Evolutionary conservation across 192 early-diverging fungal species (phyloP).

Genomic region (Martensiomyces pterosporus): DNA sequence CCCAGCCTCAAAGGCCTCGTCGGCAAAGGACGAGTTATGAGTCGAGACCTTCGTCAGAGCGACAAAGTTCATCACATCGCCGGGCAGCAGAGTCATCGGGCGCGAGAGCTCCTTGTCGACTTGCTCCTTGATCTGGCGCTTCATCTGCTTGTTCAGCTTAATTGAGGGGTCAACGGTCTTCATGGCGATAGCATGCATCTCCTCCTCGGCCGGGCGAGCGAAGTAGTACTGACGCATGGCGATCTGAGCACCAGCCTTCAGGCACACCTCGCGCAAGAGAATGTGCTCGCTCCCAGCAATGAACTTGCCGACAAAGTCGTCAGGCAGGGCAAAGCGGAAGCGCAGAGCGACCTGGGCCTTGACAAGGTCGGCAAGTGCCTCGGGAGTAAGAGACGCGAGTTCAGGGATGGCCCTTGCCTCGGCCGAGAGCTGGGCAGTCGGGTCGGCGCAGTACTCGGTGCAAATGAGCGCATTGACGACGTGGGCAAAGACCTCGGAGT

Average conservation of each 20-base stretch:
- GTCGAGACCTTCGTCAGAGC: conserved; percentile 34
- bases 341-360: conserved; percentile 60
- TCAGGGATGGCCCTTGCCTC: conserved; percentile 29
- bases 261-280: conserved; percentile 76
- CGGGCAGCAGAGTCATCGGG: conserved; percentile 16
- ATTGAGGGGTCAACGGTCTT: conserved; percentile 17
- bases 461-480: conserved; percentile 81
- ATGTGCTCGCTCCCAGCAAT: conserved; percentile 55
- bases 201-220: conserved; percentile 40
- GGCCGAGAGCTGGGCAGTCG: conserved; percentile 47
- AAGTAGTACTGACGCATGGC: conserved; percentile 73
- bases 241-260: conserved; percentile 85
- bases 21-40: conserved; percentile 68
- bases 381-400: conserved; percentile 62
- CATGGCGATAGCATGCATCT: conserved; percentile 35
- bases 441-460: conserved; percentile 53
- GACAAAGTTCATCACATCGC: conserved; percentile 36
- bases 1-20: conserved; percentile 87
- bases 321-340: conserved; percentile 70
- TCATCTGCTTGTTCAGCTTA: conserved; percentile 53
- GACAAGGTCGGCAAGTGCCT: conserved; percentile 55
- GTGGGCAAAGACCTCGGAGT: conserved; percentile 67
- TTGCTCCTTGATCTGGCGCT: conserved; percentile 55
- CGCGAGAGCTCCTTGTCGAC: conserved; percentile 22
- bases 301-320: conserved; percentile 49